Evolutionary conservation across 148 eudicot genomes (phyloP).

Genomic region (Cornus kousa): DNA sequence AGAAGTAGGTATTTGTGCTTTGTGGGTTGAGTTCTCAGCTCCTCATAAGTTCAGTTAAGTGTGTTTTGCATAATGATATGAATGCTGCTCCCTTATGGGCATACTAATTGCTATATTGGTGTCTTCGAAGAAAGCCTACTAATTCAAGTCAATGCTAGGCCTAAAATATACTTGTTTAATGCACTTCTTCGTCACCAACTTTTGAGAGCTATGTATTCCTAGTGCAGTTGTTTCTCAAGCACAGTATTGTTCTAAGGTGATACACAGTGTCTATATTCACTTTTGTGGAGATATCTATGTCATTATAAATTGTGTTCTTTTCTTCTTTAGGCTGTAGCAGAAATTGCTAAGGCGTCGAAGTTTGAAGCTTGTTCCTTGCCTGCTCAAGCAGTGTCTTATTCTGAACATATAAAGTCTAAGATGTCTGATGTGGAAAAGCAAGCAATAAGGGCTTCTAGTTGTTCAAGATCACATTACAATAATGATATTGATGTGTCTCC

Average conservation of each 20-base stretch:
- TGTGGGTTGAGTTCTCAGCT: background rate
- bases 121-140: background rate
- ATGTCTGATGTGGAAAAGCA: conserved; percentile 33
- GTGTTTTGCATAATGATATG: too few species aligned
- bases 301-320: conserved; percentile 7
- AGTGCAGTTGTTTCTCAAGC: background rate
- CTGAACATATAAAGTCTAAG: conserved; percentile 42
- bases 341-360: conserved; percentile 82
- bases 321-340: conserved; percentile 70
- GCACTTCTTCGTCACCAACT: background rate
- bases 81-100: background rate
- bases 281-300: background rate
- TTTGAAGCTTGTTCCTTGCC: conserved; percentile 62
- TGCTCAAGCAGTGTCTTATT: conserved; percentile 53
- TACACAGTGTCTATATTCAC: background rate
- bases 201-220: background rate
- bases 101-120: background rate
- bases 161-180: too few species aligned
- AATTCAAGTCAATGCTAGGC: background rate
- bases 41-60: background rate
- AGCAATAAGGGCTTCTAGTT: conserved; percentile 16
- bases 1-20: too few species aligned
- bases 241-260: background rate
- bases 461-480: conserved; percentile 18
- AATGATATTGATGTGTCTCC: conserved; percentile 19